Base-by-base conservation (phyloP, 768 basidiomycete species). In the Trametes villosa region DNA sequence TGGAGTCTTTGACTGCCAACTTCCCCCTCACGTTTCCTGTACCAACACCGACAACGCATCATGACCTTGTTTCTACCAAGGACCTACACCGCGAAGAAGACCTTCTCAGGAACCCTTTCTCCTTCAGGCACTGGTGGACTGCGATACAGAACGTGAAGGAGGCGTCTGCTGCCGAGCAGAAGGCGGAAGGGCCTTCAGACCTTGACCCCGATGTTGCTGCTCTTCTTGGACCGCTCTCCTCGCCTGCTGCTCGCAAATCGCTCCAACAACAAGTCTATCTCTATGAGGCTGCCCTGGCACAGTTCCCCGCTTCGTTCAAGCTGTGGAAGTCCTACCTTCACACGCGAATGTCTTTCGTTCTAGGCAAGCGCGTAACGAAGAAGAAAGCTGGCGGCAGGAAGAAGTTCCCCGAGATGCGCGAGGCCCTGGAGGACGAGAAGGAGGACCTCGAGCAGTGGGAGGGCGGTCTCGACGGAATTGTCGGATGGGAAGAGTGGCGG, bases 401-500 rank as follows among this genome's bases (percentile, higher is more conserved):
- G 82, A 96, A 95, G 79, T 83, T 94, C 58, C 91, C 92, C 3
- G 92, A 89, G 65, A 94, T 94, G 86, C 88, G 87, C 74, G 92
- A 96, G 38, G 90, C 91, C 58, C 72, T 97, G 68, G 92, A 93
- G 68, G 93, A 93, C 56, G 94, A 93, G 64, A 78, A 83, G 62
- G 88, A 89, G 62, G 87, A 91, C 61, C 71, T 90, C 47, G 87
- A 93, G 70, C 80, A 89, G 65, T 98, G 96, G 94, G 86, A 92
- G 48, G 87, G 85, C 7, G 89, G 91, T 18, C 75, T 98, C 50
- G 92, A 98, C 70, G 86, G 89, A 2, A 79, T 95, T 7, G 81
- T 97, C n/a, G 97, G 96, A 6, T 97, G 89, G 87, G 88, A 92
- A 65, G 97, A 99, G 74, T 99, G 97, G 97, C 93, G 85, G 70